These are phyloP conservation scores for Globisporangium spinosum DNA, from an alignment of 352 stramenopile species.

Conservation along the genomic window DNA sequence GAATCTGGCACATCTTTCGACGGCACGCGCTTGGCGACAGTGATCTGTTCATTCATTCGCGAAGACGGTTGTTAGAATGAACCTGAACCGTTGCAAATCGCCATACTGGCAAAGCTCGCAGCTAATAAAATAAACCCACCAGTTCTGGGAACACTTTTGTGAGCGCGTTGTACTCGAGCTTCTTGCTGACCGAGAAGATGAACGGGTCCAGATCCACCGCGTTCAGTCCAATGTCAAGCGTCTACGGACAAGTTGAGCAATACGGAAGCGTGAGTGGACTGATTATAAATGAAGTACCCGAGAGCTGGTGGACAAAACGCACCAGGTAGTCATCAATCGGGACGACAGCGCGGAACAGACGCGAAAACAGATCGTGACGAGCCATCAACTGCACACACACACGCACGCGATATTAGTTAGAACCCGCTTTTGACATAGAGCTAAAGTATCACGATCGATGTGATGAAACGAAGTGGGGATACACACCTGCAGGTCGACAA, in stretches of 20 bases:
- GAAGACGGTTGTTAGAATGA: neutral
- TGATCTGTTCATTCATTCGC: constrained; percentile 33
- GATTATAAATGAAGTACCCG: neutral
- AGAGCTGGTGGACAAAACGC: neutral
- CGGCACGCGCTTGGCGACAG: constrained; percentile 55
- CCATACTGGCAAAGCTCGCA: too few species aligned
- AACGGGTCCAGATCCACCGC: constrained; percentile 57
- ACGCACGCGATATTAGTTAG: neutral
- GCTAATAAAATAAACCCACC: constrained; percentile 24
- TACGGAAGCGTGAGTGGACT: neutral
- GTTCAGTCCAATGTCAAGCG: constrained; percentile 66
- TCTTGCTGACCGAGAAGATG: constrained; percentile 71
- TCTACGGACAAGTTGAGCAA: constrained; percentile 26
- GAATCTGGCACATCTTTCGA: constrained; percentile 54
- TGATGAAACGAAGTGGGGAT: neutral
- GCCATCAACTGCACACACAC: constrained; percentile 31
- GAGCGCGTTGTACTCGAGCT: constrained; percentile 62
- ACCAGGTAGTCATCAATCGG: constrained; percentile 21
- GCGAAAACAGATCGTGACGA: constrained; percentile 65
- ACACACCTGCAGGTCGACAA: constrained; percentile 56
- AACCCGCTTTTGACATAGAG: neutral
- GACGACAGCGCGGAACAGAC: constrained; percentile 45
- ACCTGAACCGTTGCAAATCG: neutral
- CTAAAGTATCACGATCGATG: neutral
- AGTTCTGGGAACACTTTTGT: constrained; percentile 69